Evolutionary conservation across 176 grass and related monocot species (phyloP).

Genomic region (Saccharum officinarum): DNA sequence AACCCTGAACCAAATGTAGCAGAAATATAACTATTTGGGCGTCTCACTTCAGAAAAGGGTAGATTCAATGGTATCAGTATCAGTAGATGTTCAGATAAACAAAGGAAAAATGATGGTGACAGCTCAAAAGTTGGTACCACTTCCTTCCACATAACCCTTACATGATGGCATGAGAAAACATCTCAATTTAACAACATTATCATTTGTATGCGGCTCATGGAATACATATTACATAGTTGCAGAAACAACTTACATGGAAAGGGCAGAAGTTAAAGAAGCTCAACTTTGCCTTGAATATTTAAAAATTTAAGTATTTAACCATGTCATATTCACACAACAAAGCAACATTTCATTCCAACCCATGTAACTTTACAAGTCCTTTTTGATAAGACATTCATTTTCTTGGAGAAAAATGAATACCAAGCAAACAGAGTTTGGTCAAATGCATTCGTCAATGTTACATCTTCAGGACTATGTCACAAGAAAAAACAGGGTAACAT

Average conservation of each 20-base stretch:
- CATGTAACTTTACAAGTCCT: neutral
- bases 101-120: neutral
- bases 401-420: neutral
- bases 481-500: neutral
- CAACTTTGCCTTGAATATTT: neutral
- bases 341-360: neutral
- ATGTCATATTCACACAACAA: neutral
- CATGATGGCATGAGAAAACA: neutral
- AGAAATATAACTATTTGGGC: neutral
- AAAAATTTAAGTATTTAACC: neutral
- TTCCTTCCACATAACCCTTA: conserved; percentile 4
- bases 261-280: conserved; percentile 2
- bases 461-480: neutral
- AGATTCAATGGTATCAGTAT: neutral
- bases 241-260: conserved; percentile 30
- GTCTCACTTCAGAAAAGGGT: neutral
- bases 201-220: neutral
- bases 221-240: neutral
- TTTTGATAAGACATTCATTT: neutral
- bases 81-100: conserved; percentile 16
- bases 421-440: neutral
- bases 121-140: neutral
- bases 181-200: neutral
- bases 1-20: conserved; percentile 59
- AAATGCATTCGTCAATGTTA: neutral